These are phyloP conservation scores for Tricholoma matsutake DNA, from an alignment of 768 basidiomycete species.

Conservation along the genomic window DNA sequence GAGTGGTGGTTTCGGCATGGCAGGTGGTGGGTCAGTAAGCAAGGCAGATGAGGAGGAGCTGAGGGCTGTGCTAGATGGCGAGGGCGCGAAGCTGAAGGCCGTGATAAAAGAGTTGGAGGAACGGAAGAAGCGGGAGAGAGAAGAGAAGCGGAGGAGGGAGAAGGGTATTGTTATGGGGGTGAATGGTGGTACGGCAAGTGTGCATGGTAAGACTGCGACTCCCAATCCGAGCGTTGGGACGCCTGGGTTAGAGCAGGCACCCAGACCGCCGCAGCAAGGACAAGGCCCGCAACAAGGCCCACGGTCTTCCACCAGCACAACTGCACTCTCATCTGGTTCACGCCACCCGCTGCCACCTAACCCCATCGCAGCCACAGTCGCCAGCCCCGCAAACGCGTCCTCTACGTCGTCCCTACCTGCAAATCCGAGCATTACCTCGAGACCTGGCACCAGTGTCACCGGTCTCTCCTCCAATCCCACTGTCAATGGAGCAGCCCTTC, in stretches of 20 bases:
- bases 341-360: constrained; percentile 14
- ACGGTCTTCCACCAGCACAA: not conserved
- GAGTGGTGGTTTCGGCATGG: constrained; percentile 44
- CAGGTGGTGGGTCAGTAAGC: constrained; percentile 30
- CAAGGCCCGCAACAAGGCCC: not conserved
- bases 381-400: not conserved
- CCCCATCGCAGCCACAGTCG: constrained; percentile 9
- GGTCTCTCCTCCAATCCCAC: not conserved
- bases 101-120: constrained; percentile 66
- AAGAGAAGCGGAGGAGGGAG: constrained; percentile 38
- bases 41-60: constrained; percentile 64
- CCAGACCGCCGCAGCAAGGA: constrained; percentile 1
- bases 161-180: constrained; percentile 13
- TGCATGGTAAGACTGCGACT: constrained; percentile 5
- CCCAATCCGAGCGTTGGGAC: not conserved
- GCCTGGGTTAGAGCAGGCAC: constrained; percentile 3
- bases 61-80: constrained; percentile 76
- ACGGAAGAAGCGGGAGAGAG: constrained; percentile 45
- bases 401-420: not conserved
- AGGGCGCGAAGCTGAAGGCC: constrained; percentile 59
- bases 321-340: not conserved
- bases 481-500: not conserved
- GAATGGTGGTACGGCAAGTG: not conserved
- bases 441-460: constrained; percentile 6
- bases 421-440: constrained; percentile 13